Evolutionary conservation across 2,329 filamentous ascomycete species (phyloP).

Genomic region (Sporothrix brasiliensis): DNA sequence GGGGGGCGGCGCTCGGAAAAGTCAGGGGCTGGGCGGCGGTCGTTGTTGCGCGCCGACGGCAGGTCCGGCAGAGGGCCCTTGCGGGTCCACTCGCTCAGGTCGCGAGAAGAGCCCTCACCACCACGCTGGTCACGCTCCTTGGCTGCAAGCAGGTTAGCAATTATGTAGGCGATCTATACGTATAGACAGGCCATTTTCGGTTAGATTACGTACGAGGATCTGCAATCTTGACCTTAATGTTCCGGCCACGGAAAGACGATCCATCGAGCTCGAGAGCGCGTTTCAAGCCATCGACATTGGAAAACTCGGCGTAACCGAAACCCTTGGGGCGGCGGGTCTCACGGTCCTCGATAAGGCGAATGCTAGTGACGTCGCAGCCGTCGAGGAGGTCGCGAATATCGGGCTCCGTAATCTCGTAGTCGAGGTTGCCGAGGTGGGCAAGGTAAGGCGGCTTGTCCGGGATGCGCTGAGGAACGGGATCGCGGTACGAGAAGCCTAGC

Average conservation of each 20-base stretch:
- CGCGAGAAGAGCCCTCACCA: constrained; percentile 70
- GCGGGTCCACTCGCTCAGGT: constrained; percentile 88
- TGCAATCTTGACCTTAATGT: constrained; percentile 90
- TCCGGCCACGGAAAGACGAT: constrained; percentile 80
- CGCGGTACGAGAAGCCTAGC: constrained; percentile 52
- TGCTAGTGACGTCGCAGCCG: constrained; percentile 82
- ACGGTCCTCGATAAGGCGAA: constrained; percentile 96
- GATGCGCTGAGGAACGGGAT: constrained; percentile 71
- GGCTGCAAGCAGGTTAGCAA: constrained; percentile 55
- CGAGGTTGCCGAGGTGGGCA: constrained; percentile 93
- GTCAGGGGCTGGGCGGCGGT: constrained; percentile 53
- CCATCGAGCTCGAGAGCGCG: constrained; percentile 84
- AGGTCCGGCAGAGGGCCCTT: constrained; percentile 68
- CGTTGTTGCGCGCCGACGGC: constrained; percentile 46
- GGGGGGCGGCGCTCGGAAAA: constrained; percentile 68
- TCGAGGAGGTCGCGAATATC: constrained; percentile 85
- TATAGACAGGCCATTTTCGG: not conserved
- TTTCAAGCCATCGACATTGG: constrained; percentile 83
- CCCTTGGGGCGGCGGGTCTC: constrained; percentile 93
- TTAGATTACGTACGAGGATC: constrained; percentile 81
- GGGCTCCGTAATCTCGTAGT: constrained; percentile 85
- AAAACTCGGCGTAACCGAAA: constrained; percentile 97
- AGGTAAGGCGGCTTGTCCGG: constrained; percentile 93
- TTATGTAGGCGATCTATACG: constrained; percentile 4
- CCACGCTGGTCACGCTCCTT: constrained; percentile 73